phyloP scores from a whole-genome alignment of 306 rosid genomes.

The Vachellia pachyceras region DNA sequence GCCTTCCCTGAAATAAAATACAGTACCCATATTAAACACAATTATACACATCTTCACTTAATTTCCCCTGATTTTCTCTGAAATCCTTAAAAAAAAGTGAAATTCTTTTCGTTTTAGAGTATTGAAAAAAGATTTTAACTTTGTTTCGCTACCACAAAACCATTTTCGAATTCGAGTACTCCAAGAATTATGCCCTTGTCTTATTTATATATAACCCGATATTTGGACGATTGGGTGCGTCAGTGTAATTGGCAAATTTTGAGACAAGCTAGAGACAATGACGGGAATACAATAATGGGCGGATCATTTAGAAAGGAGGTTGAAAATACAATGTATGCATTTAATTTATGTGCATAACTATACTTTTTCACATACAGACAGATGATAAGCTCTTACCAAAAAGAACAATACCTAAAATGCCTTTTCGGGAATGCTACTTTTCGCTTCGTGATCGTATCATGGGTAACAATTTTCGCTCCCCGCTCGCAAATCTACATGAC shows the following conservation, averaged over 20 bases:
- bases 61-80: background rate
- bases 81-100: no score
- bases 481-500: background rate
- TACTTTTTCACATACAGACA: background rate
- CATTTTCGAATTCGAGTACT: background rate
- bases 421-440: background rate
- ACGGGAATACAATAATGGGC: slow-evolving; percentile 16
- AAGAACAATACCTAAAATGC: background rate
- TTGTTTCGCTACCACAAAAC: accelerated
- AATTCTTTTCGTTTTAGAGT: no score
- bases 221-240: background rate
- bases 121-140: no score
- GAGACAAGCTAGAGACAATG: background rate
- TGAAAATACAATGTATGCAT: slow-evolving; percentile 2
- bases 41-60: background rate
- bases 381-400: background rate
- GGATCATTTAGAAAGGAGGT: background rate
- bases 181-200: background rate
- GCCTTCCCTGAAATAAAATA: background rate
- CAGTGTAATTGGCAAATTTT: background rate
- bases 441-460: background rate
- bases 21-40: background rate
- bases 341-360: background rate
- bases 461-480: background rate
- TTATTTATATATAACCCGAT: background rate